Conservation (phyloP, 768 basidiomycete genomes). For the Nevesoporus exiguus region DNA sequence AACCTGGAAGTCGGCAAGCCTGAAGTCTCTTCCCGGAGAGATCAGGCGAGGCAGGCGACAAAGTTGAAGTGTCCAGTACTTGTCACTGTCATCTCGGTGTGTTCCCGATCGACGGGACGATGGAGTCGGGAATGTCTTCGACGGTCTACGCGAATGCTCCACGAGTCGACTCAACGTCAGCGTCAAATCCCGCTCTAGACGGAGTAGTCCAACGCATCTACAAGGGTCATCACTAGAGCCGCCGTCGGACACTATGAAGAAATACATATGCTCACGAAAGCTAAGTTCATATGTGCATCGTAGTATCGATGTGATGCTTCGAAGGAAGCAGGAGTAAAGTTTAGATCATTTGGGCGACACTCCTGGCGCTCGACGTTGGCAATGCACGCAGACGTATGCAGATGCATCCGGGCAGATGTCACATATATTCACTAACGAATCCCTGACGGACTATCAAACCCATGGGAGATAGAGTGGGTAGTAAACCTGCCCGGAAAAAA, state of each 20-base stretch:
- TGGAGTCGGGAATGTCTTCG: neutral
- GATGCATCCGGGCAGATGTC: no score
- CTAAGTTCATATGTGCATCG: neutral
- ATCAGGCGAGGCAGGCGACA: neutral
- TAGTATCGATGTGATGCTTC: no score
- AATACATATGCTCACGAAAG: neutral
- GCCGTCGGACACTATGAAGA: neutral
- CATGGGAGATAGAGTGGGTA: conserved; percentile 7
- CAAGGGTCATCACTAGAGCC: neutral
- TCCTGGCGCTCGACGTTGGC: no score
- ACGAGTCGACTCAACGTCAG: neutral
- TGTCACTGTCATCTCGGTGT: neutral
- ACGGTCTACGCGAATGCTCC: neutral
- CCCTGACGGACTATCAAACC: neutral
- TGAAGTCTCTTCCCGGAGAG: neutral
- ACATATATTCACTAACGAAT: neutral
- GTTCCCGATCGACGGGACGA: neutral
- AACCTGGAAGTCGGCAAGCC: neutral
- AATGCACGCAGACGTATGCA: no score
- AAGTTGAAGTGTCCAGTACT: no score
- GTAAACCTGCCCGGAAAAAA: neutral
- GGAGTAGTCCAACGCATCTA: neutral
- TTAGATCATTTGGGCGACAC: no score
- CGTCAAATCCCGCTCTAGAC: neutral
- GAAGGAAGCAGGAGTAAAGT: no score